A percentile compares a stretch with the other conserved stretches of the same genome.
Conservation (phyloP, 345 rosid genomes). For the Brassica carinata region DNA sequence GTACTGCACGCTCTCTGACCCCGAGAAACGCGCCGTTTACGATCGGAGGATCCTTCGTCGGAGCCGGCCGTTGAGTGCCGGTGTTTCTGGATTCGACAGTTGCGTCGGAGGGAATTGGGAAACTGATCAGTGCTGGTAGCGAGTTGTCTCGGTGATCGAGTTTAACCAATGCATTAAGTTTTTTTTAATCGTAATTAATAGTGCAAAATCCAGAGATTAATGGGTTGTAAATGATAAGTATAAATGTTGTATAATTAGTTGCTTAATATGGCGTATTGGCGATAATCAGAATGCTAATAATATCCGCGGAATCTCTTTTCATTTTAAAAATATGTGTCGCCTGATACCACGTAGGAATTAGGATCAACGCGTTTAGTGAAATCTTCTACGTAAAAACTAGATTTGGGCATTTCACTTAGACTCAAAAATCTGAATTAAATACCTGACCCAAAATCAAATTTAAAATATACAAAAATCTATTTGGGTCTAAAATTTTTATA, state of each 20-base stretch:
- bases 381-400: no score
- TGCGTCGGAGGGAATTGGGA: slow-evolving; percentile 77
- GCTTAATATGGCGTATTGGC: not conserved
- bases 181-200: not conserved
- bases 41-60: slow-evolving; percentile 50
- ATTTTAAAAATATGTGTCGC: no score
- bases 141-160: slow-evolving; percentile 30
- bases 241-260: not conserved
- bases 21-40: slow-evolving; percentile 73
- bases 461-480: no score
- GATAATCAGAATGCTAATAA: not conserved
- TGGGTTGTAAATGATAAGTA: slow-evolving; percentile 7
- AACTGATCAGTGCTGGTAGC: slow-evolving; percentile 94
- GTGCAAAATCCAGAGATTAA: not conserved
- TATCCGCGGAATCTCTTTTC: not conserved
- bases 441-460: no score
- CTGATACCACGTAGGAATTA: no score
- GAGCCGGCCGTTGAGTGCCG: slow-evolving; percentile 51
- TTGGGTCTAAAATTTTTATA: no score
- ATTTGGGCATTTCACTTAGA: no score
- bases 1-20: slow-evolving; percentile 82
- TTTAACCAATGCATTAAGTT: not conserved
- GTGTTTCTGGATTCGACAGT: slow-evolving; percentile 38
- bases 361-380: no score
- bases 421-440: no score